phyloP scores from a whole-genome alignment of 345 rosid species.

The Draba incana region DNA sequence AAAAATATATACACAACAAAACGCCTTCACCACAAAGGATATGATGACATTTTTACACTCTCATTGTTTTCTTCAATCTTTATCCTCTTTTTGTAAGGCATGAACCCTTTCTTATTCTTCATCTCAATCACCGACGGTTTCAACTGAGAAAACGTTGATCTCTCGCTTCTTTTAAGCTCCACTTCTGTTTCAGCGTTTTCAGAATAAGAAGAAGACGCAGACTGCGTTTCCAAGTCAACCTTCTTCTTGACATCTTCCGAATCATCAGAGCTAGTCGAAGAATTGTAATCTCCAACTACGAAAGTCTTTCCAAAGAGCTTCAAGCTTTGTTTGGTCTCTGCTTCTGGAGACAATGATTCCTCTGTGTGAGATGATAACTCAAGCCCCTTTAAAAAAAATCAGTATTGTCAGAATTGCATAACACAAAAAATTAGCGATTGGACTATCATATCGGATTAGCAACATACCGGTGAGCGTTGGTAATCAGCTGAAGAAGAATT shows the following conservation, averaged over 20 bases:
- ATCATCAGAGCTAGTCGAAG: constrained; percentile 52
- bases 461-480: constrained; percentile 43
- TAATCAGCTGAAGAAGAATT: constrained; percentile 45
- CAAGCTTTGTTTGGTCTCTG: constrained; percentile 50
- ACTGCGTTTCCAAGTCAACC: constrained; percentile 27
- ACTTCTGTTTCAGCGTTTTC: constrained; percentile 25
- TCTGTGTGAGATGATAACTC: constrained; percentile 38
- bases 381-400: constrained; percentile 29
- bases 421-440: background rate
- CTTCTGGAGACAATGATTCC: constrained; percentile 37
- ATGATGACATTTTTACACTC: constrained; percentile 25
- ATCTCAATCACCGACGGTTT: constrained; percentile 29
- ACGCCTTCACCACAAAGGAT: constrained; percentile 30
- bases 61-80: constrained; percentile 38
- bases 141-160: constrained; percentile 45
- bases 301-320: constrained; percentile 73
- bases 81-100: constrained; percentile 60
- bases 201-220: constrained; percentile 24
- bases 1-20: constrained; percentile 28
- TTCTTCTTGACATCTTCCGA: constrained; percentile 41
- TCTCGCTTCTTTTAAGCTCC: constrained; percentile 45
- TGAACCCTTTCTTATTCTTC: constrained; percentile 54
- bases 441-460: background rate
- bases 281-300: constrained; percentile 47
- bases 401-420: constrained; percentile 28